Evolutionary conservation across 345 rosid genomes (phyloP).

Genomic region (Citrus sp.): DNA sequence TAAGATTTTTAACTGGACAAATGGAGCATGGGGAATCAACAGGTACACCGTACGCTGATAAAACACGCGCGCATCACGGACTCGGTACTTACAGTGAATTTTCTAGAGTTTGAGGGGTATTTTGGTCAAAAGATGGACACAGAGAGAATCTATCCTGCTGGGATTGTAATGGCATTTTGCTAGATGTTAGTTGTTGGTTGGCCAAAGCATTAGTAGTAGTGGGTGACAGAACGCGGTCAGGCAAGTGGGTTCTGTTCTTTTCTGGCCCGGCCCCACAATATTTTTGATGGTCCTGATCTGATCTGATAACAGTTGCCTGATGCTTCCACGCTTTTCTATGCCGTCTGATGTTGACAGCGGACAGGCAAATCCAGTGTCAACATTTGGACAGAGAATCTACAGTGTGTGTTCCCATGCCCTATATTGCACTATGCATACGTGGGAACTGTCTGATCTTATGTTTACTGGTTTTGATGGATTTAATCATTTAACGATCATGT

Average conservation of each 20-base stretch:
- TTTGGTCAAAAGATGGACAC: background rate
- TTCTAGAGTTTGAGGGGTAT: background rate
- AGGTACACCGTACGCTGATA: background rate
- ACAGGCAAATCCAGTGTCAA: conserved; percentile 17
- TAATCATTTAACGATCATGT: background rate
- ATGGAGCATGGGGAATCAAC: background rate
- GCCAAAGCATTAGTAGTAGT: conserved; percentile 9
- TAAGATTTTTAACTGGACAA: too few species aligned
- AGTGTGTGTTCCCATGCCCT: background rate
- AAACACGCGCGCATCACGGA: background rate
- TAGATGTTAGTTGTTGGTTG: conserved; percentile 5
- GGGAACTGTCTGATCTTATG: background rate
- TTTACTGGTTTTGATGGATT: background rate
- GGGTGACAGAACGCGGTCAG: conserved; percentile 21
- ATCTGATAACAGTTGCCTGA: background rate
- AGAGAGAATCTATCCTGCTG: conserved; percentile 8
- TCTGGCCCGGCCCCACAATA: conserved; percentile 6
- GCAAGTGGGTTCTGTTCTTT: background rate
- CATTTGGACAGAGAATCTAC: background rate
- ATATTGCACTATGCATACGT: background rate
- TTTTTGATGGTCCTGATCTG: conserved; percentile 5
- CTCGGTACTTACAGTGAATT: background rate
- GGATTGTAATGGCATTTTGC: conserved; percentile 1
- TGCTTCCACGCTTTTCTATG: background rate
- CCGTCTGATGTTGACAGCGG: conserved; percentile 16